Percentiles rank a stretch among this genome's conserved stretches.
These are phyloP conservation scores for Penicillium fimorum DNA, from an alignment of 495 filamentous ascomycete species.

Conservation along the genomic window DNA sequence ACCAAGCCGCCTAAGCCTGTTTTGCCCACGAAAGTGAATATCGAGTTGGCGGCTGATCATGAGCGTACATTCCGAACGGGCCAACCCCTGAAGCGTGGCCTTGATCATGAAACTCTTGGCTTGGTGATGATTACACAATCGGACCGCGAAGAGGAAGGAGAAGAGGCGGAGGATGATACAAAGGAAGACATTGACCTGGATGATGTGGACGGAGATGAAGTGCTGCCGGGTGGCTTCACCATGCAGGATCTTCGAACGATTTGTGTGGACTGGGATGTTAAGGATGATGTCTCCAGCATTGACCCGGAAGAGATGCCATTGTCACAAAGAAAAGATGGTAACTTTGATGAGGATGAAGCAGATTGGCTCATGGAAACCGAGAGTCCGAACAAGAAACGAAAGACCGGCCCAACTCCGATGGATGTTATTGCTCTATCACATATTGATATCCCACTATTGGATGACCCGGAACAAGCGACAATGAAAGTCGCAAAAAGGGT, in stretches of 20 bases:
- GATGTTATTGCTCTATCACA: slow-evolving; percentile 46
- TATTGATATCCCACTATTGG: slow-evolving; percentile 52
- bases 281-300: slow-evolving; percentile 41
- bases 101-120: slow-evolving; percentile 56
- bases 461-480: slow-evolving; percentile 62
- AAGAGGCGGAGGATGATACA: slow-evolving; percentile 52
- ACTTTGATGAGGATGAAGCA: slow-evolving; percentile 47
- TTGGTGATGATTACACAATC: slow-evolving; percentile 56
- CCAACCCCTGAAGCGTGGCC: slow-evolving; percentile 51
- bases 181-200: slow-evolving; percentile 57
- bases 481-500: slow-evolving; percentile 70
- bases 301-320: slow-evolving; percentile 29
- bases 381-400: slow-evolving; percentile 50
- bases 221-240: slow-evolving; percentile 59
- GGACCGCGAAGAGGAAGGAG: slow-evolving; percentile 52
- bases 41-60: slow-evolving; percentile 80
- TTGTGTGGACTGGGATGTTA: slow-evolving; percentile 78
- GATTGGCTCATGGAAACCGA: slow-evolving; percentile 49
- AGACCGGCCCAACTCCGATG: slow-evolving; percentile 38
- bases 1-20: slow-evolving; percentile 74
- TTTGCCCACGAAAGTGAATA: slow-evolving; percentile 77
- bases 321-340: slow-evolving; percentile 15
- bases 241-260: slow-evolving; percentile 73
- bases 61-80: slow-evolving; percentile 74
- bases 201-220: slow-evolving; percentile 52